Evolutionary conservation across 2,329 filamentous ascomycete species (phyloP).

Genomic region (Amesomyces nigricolor): DNA sequence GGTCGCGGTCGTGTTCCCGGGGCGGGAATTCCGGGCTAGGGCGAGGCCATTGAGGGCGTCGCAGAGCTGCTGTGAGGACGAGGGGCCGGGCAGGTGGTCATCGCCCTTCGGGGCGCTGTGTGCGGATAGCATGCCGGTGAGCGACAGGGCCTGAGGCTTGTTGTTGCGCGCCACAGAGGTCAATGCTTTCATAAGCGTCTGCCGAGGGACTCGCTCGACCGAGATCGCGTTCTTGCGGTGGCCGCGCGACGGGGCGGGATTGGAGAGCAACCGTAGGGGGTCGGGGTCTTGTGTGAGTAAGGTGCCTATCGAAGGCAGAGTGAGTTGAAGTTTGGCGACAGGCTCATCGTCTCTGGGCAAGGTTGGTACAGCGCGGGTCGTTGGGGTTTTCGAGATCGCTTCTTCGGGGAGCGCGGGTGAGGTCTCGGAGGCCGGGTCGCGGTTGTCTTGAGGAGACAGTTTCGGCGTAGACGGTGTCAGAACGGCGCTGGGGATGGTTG

Average conservation of each 20-base stretch:
- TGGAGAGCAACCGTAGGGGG: constrained; percentile 17
- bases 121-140: constrained; percentile 54
- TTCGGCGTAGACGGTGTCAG: constrained; percentile 23
- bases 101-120: constrained; percentile 31
- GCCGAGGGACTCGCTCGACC: constrained; percentile 64
- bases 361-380: neutral
- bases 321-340: constrained; percentile 1
- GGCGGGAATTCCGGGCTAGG: constrained; percentile 30
- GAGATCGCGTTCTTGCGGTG: constrained; percentile 50
- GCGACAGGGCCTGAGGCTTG: constrained; percentile 57
- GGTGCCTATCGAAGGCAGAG: constrained; percentile 15
- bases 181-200: constrained; percentile 78
- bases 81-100: constrained; percentile 38
- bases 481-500: constrained; percentile 24
- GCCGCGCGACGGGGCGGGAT: constrained; percentile 24
- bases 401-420: neutral
- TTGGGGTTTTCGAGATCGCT: neutral
- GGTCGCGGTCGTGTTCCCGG: constrained; percentile 34
- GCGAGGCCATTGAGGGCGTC: constrained; percentile 53
- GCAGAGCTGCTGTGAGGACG: constrained; percentile 58
- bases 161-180: constrained; percentile 59
- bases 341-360: constrained; percentile 15
- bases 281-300: constrained; percentile 27
- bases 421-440: neutral
- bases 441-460: constrained; percentile 20